Conservation (phyloP, 768 basidiomycete genomes). For the Auricularia auricula-judae region DNA sequence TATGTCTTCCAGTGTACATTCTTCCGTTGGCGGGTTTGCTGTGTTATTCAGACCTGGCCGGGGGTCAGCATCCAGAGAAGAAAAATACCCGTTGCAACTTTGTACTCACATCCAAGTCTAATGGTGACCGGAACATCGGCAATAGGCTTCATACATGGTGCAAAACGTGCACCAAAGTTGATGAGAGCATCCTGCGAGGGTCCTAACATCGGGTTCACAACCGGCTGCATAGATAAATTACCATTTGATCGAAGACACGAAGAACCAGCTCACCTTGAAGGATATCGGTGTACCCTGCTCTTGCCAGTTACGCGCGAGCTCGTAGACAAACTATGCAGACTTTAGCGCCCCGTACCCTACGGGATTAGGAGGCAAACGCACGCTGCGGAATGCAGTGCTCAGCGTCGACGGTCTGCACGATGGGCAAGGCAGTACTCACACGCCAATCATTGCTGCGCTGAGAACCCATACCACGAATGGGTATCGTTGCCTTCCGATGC, state of each 20-base stretch:
- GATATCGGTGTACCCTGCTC: conserved; percentile 79
- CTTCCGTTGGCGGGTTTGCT: conserved; percentile 55
- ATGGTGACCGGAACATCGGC: conserved; percentile 41
- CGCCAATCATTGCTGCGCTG: conserved; percentile 22
- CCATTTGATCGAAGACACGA: neutral
- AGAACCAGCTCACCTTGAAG: conserved; percentile 46
- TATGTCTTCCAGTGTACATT: conserved; percentile 69
- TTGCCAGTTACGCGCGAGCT: conserved; percentile 63
- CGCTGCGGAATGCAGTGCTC: conserved; percentile 16
- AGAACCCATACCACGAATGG: conserved; percentile 43
- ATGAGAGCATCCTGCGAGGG: conserved; percentile 79
- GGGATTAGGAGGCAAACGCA: conserved; percentile 22
- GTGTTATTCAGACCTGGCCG: conserved; percentile 69
- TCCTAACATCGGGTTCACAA: conserved; percentile 84
- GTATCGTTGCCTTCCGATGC: conserved; percentile 70
- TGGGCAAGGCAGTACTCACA: conserved; percentile 14
- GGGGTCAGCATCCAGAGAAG: conserved; percentile 6
- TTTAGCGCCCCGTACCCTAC: neutral
- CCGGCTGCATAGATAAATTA: conserved; percentile 36
- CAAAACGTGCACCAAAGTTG: conserved; percentile 78
- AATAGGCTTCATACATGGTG: conserved; percentile 82
- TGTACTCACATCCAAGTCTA: conserved; percentile 43
- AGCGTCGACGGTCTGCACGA: conserved; percentile 8
- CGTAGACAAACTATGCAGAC: conserved; percentile 73
- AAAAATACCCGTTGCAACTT: conserved; percentile 7